Percentiles rank a stretch among this genome's conserved stretches.
Evolutionary conservation across 2,329 filamentous ascomycete species (phyloP).

Genomic region (Verticillium tricorpus): DNA sequence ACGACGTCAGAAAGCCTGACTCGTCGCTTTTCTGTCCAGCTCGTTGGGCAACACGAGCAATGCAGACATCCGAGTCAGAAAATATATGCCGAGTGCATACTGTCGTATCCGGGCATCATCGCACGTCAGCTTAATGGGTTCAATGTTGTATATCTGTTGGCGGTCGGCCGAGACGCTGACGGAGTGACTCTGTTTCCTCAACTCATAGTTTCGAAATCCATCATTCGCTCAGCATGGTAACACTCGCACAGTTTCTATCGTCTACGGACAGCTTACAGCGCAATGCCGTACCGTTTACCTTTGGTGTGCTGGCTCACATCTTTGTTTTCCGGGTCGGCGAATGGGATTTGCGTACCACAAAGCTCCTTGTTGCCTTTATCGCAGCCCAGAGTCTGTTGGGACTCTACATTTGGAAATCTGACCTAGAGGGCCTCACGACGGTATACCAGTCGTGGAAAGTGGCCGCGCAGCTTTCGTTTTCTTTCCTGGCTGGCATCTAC

Average conservation of each 20-base stretch:
- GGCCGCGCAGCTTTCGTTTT: not conserved
- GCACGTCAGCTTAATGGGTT: not conserved
- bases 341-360: slow-evolving; percentile 16
- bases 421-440: not conserved
- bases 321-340: slow-evolving; percentile 19
- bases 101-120: not conserved
- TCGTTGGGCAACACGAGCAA: too few relatives aligned
- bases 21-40: not conserved
- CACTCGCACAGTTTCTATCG: not conserved
- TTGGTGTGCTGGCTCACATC: slow-evolving; percentile 12
- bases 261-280: not conserved
- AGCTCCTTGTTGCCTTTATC: slow-evolving; percentile 8
- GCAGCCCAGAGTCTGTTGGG: slow-evolving; percentile 2
- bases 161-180: too few relatives aligned
- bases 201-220: not conserved
- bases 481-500: slow-evolving; percentile 10
- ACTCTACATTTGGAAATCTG: not conserved
- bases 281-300: slow-evolving; percentile 3
- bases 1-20: slow-evolving; percentile 1
- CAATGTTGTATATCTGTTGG: not conserved
- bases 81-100: not conserved
- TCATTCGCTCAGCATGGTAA: not conserved
- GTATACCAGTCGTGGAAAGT: not conserved
- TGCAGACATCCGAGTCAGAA: slow-evolving; percentile 1
- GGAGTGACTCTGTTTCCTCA: not conserved